Evolutionary conservation across 208 protist genomes (phyloP).

Genomic region (Angomonas deanei): DNA sequence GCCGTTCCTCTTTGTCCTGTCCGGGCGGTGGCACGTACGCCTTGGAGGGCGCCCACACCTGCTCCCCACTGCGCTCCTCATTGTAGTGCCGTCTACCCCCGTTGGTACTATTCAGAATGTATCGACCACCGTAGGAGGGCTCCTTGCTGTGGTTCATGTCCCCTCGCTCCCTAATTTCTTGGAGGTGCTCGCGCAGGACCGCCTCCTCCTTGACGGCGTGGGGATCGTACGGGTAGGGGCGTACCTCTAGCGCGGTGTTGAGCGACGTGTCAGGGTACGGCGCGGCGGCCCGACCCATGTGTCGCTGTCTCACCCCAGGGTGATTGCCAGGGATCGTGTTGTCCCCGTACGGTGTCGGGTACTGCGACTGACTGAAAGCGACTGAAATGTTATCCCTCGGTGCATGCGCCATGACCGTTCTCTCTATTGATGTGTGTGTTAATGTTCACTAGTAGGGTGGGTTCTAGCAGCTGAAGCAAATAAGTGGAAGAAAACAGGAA

Average conservation of each 20-base stretch:
- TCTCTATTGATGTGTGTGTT: background rate
- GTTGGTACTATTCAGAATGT: constrained; percentile 53
- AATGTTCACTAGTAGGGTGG: background rate
- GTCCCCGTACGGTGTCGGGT: constrained; percentile 64
- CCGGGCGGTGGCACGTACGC: constrained; percentile 8
- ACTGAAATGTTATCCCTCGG: constrained; percentile 46
- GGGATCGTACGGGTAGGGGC: background rate
- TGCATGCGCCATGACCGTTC: no score
- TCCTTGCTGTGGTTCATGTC: background rate
- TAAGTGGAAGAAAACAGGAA: no score
- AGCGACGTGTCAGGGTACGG: constrained; percentile 14
- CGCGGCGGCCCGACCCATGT: constrained; percentile 41
- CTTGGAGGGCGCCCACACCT: constrained; percentile 25
- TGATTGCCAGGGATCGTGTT: constrained; percentile 61
- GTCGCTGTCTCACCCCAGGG: constrained; percentile 22
- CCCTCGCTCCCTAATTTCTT: background rate
- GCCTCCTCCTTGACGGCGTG: background rate
- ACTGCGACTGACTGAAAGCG: constrained; percentile 63
- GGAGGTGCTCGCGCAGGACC: background rate
- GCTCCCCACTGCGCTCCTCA: constrained; percentile 31
- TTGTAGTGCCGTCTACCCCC: constrained; percentile 74
- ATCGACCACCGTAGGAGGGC: constrained; percentile 23
- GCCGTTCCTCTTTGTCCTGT: background rate
- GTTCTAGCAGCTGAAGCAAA: no score
- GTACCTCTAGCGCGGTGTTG: background rate